Conservation (phyloP, 228 moss, liverwort and hornwort species). For the Sphagnum magellanicum region DNA sequence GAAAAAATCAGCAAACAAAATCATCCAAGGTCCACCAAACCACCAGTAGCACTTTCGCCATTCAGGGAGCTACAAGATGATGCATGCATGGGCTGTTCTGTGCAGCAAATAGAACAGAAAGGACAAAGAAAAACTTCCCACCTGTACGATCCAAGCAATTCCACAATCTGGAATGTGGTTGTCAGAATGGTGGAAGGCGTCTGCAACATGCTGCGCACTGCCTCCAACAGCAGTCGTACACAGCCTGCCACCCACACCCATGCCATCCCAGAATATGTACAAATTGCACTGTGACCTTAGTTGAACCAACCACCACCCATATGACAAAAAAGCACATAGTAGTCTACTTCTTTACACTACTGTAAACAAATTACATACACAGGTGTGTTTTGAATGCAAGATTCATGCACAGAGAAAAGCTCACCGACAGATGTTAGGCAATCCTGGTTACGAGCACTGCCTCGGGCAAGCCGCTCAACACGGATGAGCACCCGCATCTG, state of each 20-base stretch:
- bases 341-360: neutral
- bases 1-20: no score
- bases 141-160: slow-evolving; percentile 93
- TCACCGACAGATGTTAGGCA: slow-evolving; percentile 84
- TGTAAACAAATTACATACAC: neutral
- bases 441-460: slow-evolving; percentile 82
- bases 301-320: no score
- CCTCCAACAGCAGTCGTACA: slow-evolving; percentile 83
- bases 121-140: slow-evolving; percentile 8
- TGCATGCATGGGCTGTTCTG: no score
- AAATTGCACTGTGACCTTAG: no score
- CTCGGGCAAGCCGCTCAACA: slow-evolving; percentile 70
- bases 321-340: no score
- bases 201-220: slow-evolving; percentile 55
- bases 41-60: no score
- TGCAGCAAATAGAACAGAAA: slow-evolving; percentile 8
- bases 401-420: neutral
- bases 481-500: slow-evolving; percentile 74
- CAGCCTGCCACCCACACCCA: slow-evolving; percentile 42
- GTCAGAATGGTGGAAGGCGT: slow-evolving; percentile 58
- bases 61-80: no score
- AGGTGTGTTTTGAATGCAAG: neutral
- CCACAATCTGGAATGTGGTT: slow-evolving; percentile 66
- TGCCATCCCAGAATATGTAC: no score
- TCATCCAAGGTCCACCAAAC: no score